These are phyloP conservation scores for Cladorrhinum sp. DNA, from an alignment of 2,329 filamentous ascomycete genomes.

Conservation along the genomic window DNA sequence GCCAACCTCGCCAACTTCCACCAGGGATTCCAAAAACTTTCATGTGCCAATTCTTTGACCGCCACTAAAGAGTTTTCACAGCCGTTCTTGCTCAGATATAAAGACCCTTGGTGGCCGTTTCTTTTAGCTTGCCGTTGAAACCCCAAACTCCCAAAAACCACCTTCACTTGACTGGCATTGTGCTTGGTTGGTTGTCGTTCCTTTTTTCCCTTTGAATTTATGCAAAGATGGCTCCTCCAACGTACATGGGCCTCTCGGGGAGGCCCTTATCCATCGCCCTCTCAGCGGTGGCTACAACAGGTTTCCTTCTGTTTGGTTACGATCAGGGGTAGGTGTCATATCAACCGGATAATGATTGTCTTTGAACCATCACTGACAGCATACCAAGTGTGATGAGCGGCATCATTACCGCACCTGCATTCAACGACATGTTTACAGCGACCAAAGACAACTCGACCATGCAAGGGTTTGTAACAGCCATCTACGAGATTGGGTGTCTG, in stretches of 20 bases:
- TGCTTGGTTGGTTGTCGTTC: neutral
- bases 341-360: neutral
- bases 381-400: constrained; percentile 47
- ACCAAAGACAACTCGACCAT: constrained; percentile 44
- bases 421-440: constrained; percentile 47
- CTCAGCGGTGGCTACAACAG: constrained; percentile 62
- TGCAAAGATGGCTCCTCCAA: constrained; percentile 49
- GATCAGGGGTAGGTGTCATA: constrained; percentile 45
- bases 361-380: constrained; percentile 6
- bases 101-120: neutral
- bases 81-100: neutral
- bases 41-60: neutral
- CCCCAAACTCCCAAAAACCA: neutral
- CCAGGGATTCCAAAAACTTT: neutral
- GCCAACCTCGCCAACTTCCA: too few species aligned
- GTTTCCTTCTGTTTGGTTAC: constrained; percentile 60
- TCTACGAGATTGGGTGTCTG: constrained; percentile 47
- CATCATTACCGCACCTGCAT: constrained; percentile 50
- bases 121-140: neutral
- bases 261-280: constrained; percentile 54
- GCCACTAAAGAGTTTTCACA: neutral
- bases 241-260: constrained; percentile 58
- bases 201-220: neutral
- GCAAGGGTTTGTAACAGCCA: constrained; percentile 46
- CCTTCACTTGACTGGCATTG: neutral